These are phyloP conservation scores for Chlorociboria aeruginascens DNA, from an alignment of 495 filamentous ascomycete genomes.

Conservation along the genomic window DNA sequence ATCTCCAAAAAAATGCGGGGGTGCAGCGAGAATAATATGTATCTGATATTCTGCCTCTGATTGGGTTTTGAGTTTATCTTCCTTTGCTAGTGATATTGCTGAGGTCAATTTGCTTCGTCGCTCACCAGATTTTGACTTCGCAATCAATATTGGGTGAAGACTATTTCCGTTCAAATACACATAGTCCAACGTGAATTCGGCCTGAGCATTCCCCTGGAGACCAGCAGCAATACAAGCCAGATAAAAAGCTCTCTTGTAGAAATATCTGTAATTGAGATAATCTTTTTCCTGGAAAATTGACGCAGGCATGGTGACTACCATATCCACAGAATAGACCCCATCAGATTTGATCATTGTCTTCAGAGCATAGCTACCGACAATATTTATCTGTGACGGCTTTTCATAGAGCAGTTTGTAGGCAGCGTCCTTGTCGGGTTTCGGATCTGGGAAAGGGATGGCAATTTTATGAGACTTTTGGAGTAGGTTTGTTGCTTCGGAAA, in stretches of 20 bases:
- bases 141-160: conserved; percentile 59
- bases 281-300: conserved; percentile 86
- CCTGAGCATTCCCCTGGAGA: conserved; percentile 42
- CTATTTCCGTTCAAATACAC: conserved; percentile 62
- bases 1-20: conserved; percentile 51
- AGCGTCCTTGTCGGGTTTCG: conserved; percentile 54
- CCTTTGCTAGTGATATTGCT: background rate
- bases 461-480: conserved; percentile 55
- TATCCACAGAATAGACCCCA: conserved; percentile 51
- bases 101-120: background rate
- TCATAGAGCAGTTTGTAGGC: conserved; percentile 73
- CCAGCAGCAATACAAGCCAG: conserved; percentile 64
- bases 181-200: conserved; percentile 48
- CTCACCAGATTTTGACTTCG: conserved; percentile 24
- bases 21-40: conserved; percentile 63
- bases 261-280: conserved; percentile 85
- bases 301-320: conserved; percentile 74
- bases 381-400: conserved; percentile 68
- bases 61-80: background rate
- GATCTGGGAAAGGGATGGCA: conserved; percentile 68
- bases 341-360: conserved; percentile 56
- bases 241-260: conserved; percentile 90
- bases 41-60: conserved; percentile 43
- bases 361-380: conserved; percentile 76
- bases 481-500: conserved; percentile 51